phyloP scores from a whole-genome alignment of 345 rosid species.

The Gossypium turneri region DNA sequence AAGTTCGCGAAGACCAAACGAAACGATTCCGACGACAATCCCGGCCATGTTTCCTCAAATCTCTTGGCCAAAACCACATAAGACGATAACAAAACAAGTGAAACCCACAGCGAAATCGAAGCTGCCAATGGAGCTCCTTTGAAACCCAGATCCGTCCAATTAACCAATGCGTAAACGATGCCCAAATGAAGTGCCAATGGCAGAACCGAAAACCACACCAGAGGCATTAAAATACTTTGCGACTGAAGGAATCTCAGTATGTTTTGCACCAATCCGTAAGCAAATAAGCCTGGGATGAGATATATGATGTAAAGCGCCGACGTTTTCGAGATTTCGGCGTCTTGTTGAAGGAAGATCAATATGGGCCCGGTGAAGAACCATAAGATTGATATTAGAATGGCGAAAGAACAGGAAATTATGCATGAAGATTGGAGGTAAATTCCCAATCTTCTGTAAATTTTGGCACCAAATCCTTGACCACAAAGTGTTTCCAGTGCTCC shows the following conservation, averaged over 20 bases:
- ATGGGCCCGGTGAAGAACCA: conserved; percentile 56
- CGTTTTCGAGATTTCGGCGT: conserved; percentile 37
- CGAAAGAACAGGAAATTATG: conserved; percentile 44
- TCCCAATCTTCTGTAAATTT: conserved; percentile 55
- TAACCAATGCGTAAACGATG: conserved; percentile 40
- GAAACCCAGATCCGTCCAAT: conserved; percentile 43
- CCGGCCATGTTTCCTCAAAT: conserved; percentile 58
- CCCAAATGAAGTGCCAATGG: conserved; percentile 49
- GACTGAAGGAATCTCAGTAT: conserved; percentile 72
- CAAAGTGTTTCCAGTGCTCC: conserved; percentile 84
- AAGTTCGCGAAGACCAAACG: conserved; percentile 31
- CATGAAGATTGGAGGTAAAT: conserved; percentile 72
- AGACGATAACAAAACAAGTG: conserved; percentile 33
- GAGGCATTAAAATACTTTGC: conserved; percentile 45
- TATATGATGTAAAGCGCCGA: conserved; percentile 54
- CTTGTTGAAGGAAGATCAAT: conserved; percentile 48
- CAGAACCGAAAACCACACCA: conserved; percentile 39
- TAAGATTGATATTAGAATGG: conserved; percentile 42
- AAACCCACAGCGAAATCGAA: conserved; percentile 64
- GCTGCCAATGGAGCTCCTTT: conserved; percentile 68
- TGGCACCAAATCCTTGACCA: conserved; percentile 82
- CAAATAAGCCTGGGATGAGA: conserved; percentile 65
- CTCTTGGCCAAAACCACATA: conserved; percentile 41
- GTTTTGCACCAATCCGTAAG: conserved; percentile 58
- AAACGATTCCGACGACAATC: conserved; percentile 45